A percentile compares a stretch with the other conserved stretches of the same genome.
Conservation (phyloP, 106 monocot species). For the Dendrobium officinale region DNA sequence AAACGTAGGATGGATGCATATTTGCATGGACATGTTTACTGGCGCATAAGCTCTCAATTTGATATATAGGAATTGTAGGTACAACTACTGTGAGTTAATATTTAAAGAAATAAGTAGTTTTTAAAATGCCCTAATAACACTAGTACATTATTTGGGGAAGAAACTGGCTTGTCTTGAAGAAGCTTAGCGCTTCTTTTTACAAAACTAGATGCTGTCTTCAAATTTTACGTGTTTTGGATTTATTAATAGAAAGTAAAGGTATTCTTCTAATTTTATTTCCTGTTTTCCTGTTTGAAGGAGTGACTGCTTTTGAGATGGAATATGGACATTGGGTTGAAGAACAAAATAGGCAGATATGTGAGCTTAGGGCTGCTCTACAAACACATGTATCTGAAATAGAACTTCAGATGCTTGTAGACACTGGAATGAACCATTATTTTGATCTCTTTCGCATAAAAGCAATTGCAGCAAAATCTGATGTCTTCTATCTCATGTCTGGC, state of each 20-base stretch:
- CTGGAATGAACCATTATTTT: slow-evolving; percentile 55
- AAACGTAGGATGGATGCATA: no score
- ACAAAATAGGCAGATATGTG: slow-evolving; percentile 52
- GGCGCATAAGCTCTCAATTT: no score
- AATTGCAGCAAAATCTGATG: slow-evolving; percentile 70
- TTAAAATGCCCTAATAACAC: no score
- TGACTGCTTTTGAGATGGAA: slow-evolving; percentile 76
- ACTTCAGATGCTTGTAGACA: slow-evolving; percentile 64
- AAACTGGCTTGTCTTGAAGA: not conserved
- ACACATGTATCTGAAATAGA: slow-evolving; percentile 62
- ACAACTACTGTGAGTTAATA: no score
- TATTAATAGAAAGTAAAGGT: not conserved
- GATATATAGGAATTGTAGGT: no score
- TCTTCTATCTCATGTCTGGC: slow-evolving; percentile 93
- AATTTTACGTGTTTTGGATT: not conserved
- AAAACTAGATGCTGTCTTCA: not conserved
- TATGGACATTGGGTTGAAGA: slow-evolving; percentile 86
- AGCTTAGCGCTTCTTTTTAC: not conserved
- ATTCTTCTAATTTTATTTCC: not conserved
- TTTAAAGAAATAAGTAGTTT: no score
- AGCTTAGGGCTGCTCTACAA: slow-evolving; percentile 61
- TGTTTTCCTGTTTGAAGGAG: slow-evolving; percentile 14
- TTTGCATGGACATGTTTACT: no score
- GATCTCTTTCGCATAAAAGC: slow-evolving; percentile 69
- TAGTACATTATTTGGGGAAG: not conserved